Percentiles rank a stretch among this genome's conserved stretches.
Evolutionary conservation across 1,139 yeast genomes (phyloP).

Genomic region (Candida pseudocylindracea): DNA sequence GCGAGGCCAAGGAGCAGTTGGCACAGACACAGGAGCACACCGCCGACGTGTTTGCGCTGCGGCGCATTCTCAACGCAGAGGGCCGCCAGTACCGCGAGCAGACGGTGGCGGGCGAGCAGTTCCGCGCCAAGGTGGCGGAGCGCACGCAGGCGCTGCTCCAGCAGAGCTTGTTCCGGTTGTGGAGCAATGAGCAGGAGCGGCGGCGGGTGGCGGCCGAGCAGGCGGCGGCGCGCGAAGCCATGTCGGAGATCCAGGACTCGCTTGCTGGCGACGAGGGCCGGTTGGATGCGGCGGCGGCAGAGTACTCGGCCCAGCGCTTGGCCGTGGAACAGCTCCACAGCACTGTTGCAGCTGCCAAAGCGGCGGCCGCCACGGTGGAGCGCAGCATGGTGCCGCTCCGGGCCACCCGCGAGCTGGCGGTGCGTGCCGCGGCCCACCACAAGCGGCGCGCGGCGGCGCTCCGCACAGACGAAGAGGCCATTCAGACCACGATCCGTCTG

Average conservation of each 20-base stretch:
- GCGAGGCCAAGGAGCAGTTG: slow-evolving; percentile 36
- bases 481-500: too few species aligned
- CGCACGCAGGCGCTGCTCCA: slow-evolving; percentile 21
- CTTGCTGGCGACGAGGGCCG: slow-evolving; percentile 4
- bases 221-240: neutral
- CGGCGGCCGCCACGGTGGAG: too few species aligned
- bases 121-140: slow-evolving; percentile 31
- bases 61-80: slow-evolving; percentile 55
- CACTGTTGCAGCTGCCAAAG: too few species aligned
- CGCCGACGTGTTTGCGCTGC: slow-evolving; percentile 43
- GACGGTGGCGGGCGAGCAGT: slow-evolving; percentile 46
- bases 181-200: slow-evolving; percentile 34
- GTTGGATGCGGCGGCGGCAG: slow-evolving; percentile 7
- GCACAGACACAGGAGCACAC: slow-evolving; percentile 49
- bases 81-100: slow-evolving; percentile 66
- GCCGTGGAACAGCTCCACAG: too few species aligned
- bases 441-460: too few species aligned
- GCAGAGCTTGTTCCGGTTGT: slow-evolving; percentile 42
- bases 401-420: too few species aligned
- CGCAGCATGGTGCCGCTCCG: too few species aligned
- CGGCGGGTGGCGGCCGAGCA: slow-evolving; percentile 8
- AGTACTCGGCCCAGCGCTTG: slow-evolving; percentile 3
- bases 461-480: too few species aligned
- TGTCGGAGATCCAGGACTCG: neutral
- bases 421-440: too few species aligned